Base-by-base conservation (phyloP, 164 flowering plant genomes). In the Brasenia schreberi region DNA sequence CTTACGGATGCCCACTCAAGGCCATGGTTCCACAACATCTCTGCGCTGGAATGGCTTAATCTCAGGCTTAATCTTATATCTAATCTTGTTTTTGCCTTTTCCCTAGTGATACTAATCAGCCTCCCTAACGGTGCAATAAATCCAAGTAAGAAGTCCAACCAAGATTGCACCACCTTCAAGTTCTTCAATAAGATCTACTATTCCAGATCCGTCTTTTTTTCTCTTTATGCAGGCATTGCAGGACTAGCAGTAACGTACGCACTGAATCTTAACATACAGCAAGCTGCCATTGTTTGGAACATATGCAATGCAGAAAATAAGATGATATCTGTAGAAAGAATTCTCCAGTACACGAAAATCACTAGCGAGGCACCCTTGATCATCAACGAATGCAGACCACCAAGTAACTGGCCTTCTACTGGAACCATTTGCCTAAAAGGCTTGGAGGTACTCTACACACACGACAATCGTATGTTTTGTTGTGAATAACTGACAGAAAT, bases 191-290 rank as follows among this genome's bases (percentile, higher is more conserved):
- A 11, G 52, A 6, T 44, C 6, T 44, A 1, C 10, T 11, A 6
- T 44, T 11, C 10, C 6, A 44, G 10, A 11, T 44, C 10, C 52
- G 7, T 66, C 6, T 5, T 44, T 5, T 5, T 5, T 44, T 44
- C 10, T 44, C 7, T 11, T 5, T 44, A 6, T 44, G 52, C 52
- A 92, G 98, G 96, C 78, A 84, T 89, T 66, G 98, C 98, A 12
- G 98, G 98, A 58, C 71, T 92, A 72, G 98, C 96, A n/a, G 95
- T 92, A 33, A 92, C 98, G 58, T 92, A 92, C 74, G 98, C 96
- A 65, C 81, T 92, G 66, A 92, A 81, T 74, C 73, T 92, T 74
- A 92, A 90, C 67, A 88, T 87, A 70, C 74, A 69, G 71, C 98
- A 85, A 90, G 98, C 96, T 67, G 72, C 81, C n/a, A 84, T 92